Conservation (phyloP, 768 basidiomycete genomes). For the Cystofilobasidium macerans region DNA sequence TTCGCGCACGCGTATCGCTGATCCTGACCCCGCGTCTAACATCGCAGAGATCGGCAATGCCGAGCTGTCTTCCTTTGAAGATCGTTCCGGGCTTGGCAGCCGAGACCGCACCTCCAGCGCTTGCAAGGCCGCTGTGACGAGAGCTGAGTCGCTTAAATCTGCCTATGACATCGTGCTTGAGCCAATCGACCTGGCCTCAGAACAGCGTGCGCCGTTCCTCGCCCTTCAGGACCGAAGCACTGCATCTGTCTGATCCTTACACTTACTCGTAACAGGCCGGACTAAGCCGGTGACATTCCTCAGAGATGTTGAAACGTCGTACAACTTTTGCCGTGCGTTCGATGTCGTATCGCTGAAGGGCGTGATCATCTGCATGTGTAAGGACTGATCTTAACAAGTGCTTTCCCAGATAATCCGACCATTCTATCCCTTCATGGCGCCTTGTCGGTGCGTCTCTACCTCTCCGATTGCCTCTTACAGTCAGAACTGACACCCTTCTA, state of each 20-base stretch:
- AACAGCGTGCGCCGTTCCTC: not conserved
- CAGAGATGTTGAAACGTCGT: not conserved
- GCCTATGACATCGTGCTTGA: constrained; percentile 14
- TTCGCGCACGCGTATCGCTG: not conserved
- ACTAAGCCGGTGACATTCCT: not conserved
- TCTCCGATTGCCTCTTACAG: not conserved
- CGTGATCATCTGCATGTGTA: not conserved
- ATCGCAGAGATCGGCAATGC: not conserved
- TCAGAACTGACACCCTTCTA: not conserved
- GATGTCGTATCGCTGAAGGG: not conserved
- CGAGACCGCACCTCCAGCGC: too few relatives aligned
- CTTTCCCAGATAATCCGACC: constrained; percentile 9
- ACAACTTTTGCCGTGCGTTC: constrained; percentile 15
- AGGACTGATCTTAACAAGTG: too few relatives aligned
- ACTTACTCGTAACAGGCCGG: not conserved
- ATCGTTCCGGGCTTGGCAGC: not conserved
- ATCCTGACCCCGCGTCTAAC: not conserved
- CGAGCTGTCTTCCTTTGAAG: constrained; percentile 3
- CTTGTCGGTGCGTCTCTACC: not conserved
- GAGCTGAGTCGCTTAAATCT: not conserved
- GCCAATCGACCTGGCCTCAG: not conserved
- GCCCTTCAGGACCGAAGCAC: too few relatives aligned
- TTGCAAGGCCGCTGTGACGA: not conserved
- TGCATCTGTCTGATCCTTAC: not conserved
- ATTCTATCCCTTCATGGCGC: not conserved